Conservation (phyloP, 305 asterid genomes). For the Withania somnifera region DNA sequence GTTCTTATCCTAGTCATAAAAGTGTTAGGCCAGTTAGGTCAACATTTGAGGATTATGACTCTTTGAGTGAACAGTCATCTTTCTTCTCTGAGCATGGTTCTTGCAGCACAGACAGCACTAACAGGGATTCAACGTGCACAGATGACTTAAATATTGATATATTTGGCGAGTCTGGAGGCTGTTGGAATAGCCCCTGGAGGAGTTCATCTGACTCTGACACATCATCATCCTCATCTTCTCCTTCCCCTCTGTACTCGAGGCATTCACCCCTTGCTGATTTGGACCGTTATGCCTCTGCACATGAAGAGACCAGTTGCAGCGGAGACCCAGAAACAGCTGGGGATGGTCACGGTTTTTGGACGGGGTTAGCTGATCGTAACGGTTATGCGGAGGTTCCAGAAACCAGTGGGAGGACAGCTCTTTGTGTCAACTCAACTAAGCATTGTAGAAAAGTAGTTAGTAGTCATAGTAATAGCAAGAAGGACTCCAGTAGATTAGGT, state of each 20-base stretch:
- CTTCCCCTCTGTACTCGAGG: slow-evolving; percentile 33
- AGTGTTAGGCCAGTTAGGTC: slow-evolving; percentile 5
- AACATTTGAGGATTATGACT: slow-evolving; percentile 26
- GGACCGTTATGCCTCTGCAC: slow-evolving; percentile 32
- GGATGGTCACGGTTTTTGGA: slow-evolving; percentile 17
- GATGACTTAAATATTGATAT: slow-evolving; percentile 45
- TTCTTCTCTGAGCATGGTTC: slow-evolving; percentile 61
- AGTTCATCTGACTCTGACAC: slow-evolving; percentile 55
- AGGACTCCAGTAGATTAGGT: slow-evolving; percentile 30
- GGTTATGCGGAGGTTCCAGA: neutral
- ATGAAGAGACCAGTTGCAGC: slow-evolving; percentile 7
- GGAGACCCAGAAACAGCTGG: slow-evolving; percentile 12
- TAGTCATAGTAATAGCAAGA: slow-evolving; percentile 23
- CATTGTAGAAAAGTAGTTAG: slow-evolving; percentile 23
- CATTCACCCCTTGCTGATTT: slow-evolving; percentile 34
- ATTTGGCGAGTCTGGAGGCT: slow-evolving; percentile 20
- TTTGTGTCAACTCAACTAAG: slow-evolving; percentile 18
- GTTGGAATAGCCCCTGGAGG: slow-evolving; percentile 26
- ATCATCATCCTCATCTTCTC: slow-evolving; percentile 48
- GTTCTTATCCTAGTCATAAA: slow-evolving; percentile 5
- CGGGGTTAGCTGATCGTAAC: neutral
- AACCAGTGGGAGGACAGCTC: slow-evolving; percentile 12
- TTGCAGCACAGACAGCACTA: slow-evolving; percentile 56
- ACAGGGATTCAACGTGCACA: slow-evolving; percentile 39
- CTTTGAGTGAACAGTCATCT: slow-evolving; percentile 43